Evolutionary conservation across 2,329 filamentous ascomycete species (phyloP).

Genomic region (Periglandula ipomoeae): DNA sequence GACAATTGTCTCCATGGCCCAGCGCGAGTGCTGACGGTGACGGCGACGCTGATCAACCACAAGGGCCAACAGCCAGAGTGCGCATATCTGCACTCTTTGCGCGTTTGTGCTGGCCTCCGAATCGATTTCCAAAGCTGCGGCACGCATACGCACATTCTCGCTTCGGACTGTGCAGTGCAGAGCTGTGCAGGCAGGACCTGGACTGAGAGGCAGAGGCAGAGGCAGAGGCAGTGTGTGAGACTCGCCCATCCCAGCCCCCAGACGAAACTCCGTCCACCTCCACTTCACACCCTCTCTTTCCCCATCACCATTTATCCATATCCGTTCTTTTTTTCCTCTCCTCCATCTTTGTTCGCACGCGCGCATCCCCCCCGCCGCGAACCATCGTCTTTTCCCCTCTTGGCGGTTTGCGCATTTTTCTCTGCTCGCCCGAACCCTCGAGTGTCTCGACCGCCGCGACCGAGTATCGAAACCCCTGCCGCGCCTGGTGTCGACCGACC

Average conservation of each 20-base stretch:
- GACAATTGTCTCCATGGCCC: constrained; percentile 17
- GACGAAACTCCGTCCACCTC: constrained; percentile 9
- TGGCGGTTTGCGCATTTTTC: constrained; percentile 8
- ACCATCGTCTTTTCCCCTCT: not conserved
- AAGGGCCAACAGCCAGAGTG: too few relatives aligned
- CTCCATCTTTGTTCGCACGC: constrained; percentile 2
- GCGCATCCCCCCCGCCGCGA: constrained; percentile 2
- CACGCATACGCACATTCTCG: too few relatives aligned
- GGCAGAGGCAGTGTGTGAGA: constrained; percentile 4
- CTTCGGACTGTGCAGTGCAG: not conserved
- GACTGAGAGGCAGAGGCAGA: not conserved
- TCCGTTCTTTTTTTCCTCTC: constrained; percentile 1
- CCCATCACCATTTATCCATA: constrained; percentile 9
- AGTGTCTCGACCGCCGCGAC: constrained; percentile 8
- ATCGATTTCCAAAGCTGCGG: constrained; percentile 8
- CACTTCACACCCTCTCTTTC: constrained; percentile 9
- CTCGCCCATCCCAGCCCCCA: constrained; percentile 12
- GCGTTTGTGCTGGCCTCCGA: not conserved
- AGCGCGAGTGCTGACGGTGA: constrained; percentile 15
- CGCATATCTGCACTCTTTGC: too few relatives aligned
- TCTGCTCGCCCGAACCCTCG: constrained; percentile 1
- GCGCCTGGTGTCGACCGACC: constrained; percentile 8
- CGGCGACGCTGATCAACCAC: constrained; percentile 9
- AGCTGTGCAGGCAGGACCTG: not conserved
- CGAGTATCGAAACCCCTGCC: constrained; percentile 8